These are phyloP conservation scores for Cylindrotheca closterium DNA, from an alignment of 108 stramenopile genomes.

Conservation along the genomic window DNA sequence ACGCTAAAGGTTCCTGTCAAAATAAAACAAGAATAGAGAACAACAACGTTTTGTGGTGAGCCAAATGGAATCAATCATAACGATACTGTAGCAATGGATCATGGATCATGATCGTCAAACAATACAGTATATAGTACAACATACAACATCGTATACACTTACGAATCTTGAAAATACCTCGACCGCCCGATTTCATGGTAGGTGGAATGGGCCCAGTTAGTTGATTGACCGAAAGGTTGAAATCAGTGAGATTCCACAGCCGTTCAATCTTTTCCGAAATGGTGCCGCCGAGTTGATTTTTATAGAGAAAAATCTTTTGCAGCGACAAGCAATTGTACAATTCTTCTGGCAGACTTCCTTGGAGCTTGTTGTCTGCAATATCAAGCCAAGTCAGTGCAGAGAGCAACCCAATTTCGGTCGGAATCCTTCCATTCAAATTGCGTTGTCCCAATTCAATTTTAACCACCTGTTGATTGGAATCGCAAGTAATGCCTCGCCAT, in stretches of 20 bases:
- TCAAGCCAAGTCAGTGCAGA: slow-evolving; percentile 13
- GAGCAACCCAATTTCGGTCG: slow-evolving; percentile 10
- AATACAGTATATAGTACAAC: background rate
- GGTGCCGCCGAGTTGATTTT: slow-evolving; percentile 26
- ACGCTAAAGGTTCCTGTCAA: slow-evolving; percentile 36
- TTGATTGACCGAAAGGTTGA: slow-evolving; percentile 21
- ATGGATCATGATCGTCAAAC: no score
- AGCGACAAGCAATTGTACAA: slow-evolving; percentile 12
- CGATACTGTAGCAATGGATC: background rate
- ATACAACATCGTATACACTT: slow-evolving; percentile 10
- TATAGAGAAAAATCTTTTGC: slow-evolving; percentile 13
- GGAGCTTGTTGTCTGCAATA: slow-evolving; percentile 14
- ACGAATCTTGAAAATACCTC: slow-evolving; percentile 12
- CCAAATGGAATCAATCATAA: background rate
- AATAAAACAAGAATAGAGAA: background rate
- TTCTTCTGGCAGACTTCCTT: slow-evolving; percentile 19
- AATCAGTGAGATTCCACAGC: slow-evolving; percentile 13
- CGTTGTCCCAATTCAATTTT: slow-evolving; percentile 33
- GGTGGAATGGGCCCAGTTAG: slow-evolving; percentile 24
- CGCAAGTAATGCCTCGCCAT: slow-evolving; percentile 60
- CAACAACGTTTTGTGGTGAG: background rate
- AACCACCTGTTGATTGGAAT: slow-evolving; percentile 38
- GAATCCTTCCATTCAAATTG: slow-evolving; percentile 32
- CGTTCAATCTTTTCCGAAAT: slow-evolving; percentile 16
- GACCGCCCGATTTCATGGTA: slow-evolving; percentile 6